phyloP scores from a whole-genome alignment of 306 rosid species.

The Trichosanthes truncata region DNA sequence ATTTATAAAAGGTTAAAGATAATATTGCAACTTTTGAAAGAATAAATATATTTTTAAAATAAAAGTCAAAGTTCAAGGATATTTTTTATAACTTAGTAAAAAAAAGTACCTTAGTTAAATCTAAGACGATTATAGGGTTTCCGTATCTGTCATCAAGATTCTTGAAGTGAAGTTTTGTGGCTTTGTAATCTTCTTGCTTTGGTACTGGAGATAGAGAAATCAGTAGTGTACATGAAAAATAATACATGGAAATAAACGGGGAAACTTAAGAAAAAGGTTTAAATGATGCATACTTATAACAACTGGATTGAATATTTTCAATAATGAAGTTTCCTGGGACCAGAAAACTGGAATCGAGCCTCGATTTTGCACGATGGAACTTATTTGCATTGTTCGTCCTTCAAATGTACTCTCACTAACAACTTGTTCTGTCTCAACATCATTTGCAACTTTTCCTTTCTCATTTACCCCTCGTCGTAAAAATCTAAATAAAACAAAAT shows the following conservation, averaged over 20 bases:
- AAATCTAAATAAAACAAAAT: conserved; percentile 36
- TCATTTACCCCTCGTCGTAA: conserved; percentile 92
- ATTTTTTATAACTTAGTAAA: too few species aligned
- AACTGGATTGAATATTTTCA: conserved; percentile 69
- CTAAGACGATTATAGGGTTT: conserved; percentile 76
- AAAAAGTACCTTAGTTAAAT: conserved; percentile 69
- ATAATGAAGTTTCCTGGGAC: conserved; percentile 86
- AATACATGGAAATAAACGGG: background rate
- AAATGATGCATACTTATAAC: conserved; percentile 48
- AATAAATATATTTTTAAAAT: too few species aligned
- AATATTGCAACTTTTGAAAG: too few species aligned
- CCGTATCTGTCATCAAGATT: conserved; percentile 83
- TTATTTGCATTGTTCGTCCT: conserved; percentile 59
- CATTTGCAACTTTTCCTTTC: conserved; percentile 92
- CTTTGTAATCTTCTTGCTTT: conserved; percentile 52
- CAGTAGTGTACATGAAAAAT: background rate
- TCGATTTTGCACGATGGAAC: conserved; percentile 82
- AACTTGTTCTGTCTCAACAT: conserved; percentile 96
- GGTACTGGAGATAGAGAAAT: conserved; percentile 41
- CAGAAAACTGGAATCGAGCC: conserved; percentile 96
- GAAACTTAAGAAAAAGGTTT: background rate
- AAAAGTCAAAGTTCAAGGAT: too few species aligned
- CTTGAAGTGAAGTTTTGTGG: conserved; percentile 87
- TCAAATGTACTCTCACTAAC: conserved; percentile 42
- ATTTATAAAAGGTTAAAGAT: too few species aligned